A percentile compares a stretch with the other conserved stretches of the same genome.
Conservation (phyloP, 225 moss, liverwort and hornwort species). For the Physcomitrellopsis africana region DNA sequence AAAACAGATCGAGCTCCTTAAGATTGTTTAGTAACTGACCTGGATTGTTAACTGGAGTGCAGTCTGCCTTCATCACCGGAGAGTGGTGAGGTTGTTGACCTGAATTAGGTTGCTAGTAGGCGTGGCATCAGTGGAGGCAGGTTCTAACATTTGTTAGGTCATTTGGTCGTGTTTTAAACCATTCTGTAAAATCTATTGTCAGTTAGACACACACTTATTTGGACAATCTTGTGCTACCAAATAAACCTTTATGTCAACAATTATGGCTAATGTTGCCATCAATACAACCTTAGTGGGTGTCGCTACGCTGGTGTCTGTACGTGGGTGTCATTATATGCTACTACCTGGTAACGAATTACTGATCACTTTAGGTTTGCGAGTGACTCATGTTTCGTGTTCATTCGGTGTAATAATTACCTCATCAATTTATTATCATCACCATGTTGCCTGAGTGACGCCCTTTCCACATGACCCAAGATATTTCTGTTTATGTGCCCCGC, state of each 20-base stretch:
- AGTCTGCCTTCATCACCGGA: slow-evolving; percentile 9
- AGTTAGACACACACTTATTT: neutral
- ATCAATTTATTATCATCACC: too few species aligned
- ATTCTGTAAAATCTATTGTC: slow-evolving; percentile 41
- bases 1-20: slow-evolving; percentile 23
- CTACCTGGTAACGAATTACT: too few species aligned
- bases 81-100: slow-evolving; percentile 8
- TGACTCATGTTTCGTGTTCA: too few species aligned
- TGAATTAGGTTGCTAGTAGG: slow-evolving; percentile 25
- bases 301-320: too few species aligned
- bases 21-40: slow-evolving; percentile 26
- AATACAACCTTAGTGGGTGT: neutral
- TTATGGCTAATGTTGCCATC: neutral
- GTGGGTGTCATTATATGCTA: too few species aligned
- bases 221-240: neutral
- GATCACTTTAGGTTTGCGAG: too few species aligned
- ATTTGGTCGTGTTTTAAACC: slow-evolving; percentile 32
- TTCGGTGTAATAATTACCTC: too few species aligned
- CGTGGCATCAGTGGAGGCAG: slow-evolving; percentile 25
- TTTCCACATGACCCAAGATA: too few species aligned
- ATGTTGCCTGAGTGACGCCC: too few species aligned
- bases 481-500: too few species aligned
- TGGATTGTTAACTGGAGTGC: slow-evolving; percentile 23
- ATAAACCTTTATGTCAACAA: neutral
- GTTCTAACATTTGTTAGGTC: slow-evolving; percentile 22